Evolutionary conservation across 768 basidiomycete genomes (phyloP), one percentile per base, ranked within the genome.

Genomic region (Suillus brevipes): DNA sequence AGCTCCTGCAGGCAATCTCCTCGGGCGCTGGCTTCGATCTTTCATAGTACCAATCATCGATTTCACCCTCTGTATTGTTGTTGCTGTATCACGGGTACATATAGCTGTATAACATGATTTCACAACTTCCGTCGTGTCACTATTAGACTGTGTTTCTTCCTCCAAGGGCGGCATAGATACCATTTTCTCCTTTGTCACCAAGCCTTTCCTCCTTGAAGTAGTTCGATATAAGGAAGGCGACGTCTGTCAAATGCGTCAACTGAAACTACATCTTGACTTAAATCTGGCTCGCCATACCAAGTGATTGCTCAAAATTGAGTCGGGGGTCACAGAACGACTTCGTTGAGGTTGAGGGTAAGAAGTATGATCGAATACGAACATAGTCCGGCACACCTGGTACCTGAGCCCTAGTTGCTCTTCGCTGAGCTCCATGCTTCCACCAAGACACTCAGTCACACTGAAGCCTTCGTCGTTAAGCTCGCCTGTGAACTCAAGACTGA

Each of bases 401-500:
- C 96, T 83, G 75, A 96, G 78, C n/a, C 87, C 90, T 18, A 99
- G 83, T 75, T 97, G 84, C 68, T 95, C 91, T 74, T 98, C 97
- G 55, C 83, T 85, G 43, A 98, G 80, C 72, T 93, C 90, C 96
- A 98, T 99, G 68, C 94, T 97, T 1, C 97, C 97, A 6, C 97
- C 97, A 12, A 96, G 81, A 73, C 96, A 98, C 76, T 99, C 97
- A 0, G 97, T 99, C 50, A 99, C 97, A 67, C 92, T 92, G 77
- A 90, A 94, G 7, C 97, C 95, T 64, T 97, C 89, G 13, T 93
- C 89, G 66, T 91, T 90, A 60, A 97, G 81, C 76, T 97, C 94
- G 23, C 95, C 94, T 2, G 97, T 96, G 75, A 97, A 89, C 76
- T 97, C 95, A 25, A 97, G 85, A 72, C 92, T 93, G 18, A 97